These are phyloP conservation scores for Nymphaea thermarum DNA, from an alignment of 164 flowering plant species.

Conservation along the genomic window DNA sequence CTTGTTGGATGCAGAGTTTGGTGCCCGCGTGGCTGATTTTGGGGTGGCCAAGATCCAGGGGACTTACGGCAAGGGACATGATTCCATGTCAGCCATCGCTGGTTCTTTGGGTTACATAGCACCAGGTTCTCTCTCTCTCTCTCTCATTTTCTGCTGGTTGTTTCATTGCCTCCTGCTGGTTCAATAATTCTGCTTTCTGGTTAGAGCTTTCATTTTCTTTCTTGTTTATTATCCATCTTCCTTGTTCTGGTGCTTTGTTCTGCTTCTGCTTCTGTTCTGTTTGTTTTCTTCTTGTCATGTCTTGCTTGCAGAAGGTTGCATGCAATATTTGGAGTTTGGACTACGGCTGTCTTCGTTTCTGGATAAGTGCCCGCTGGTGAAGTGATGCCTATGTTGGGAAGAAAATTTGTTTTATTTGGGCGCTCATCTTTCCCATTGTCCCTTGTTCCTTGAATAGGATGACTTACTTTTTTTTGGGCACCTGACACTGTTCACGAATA, in stretches of 20 bases:
- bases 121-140: conserved; percentile 36
- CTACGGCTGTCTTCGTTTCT: too few relatives aligned
- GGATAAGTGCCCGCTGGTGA: too few relatives aligned
- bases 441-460: too few relatives aligned
- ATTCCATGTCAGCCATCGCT: conserved; percentile 60
- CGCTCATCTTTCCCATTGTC: too few relatives aligned
- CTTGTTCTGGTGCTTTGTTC: not conserved
- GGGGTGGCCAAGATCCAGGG: conserved; percentile 53
- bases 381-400: too few relatives aligned
- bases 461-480: too few relatives aligned
- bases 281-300: not conserved
- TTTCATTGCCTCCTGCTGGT: not conserved
- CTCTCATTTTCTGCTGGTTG: not conserved
- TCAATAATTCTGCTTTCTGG: too few relatives aligned
- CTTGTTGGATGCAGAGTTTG: conserved; percentile 48
- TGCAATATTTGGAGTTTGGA: too few relatives aligned
- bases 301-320: not conserved
- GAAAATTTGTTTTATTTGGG: too few relatives aligned
- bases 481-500: too few relatives aligned
- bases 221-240: not conserved
- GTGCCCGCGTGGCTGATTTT: conserved; percentile 63
- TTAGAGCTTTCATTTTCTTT: not conserved
- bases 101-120: conserved; percentile 86
- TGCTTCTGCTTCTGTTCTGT: not conserved
- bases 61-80: conserved; percentile 18